Conservation (phyloP, 495 filamentous ascomycete species). For the Viridothelium virens region DNA sequence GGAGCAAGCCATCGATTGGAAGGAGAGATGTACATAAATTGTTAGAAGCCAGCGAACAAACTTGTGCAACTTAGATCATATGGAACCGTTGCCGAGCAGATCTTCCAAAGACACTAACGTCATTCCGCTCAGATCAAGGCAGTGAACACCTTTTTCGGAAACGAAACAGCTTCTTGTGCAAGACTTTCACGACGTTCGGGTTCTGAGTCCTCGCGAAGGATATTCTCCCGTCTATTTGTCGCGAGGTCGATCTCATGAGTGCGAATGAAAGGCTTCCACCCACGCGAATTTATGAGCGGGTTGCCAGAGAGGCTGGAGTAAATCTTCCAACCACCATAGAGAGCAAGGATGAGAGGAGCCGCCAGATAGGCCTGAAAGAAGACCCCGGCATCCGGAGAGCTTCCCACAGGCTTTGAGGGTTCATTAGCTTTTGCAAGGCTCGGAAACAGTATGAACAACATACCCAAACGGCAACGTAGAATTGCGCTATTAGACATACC, state of each 20-base stretch:
- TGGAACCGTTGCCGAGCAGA: too few relatives aligned
- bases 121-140: background rate
- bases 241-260: slow-evolving; percentile 27
- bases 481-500: slow-evolving; percentile 55
- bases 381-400: slow-evolving; percentile 19
- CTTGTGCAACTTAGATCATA: background rate
- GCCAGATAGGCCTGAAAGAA: slow-evolving; percentile 31
- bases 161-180: slow-evolving; percentile 5
- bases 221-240: slow-evolving; percentile 25
- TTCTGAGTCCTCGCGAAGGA: background rate
- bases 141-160: slow-evolving; percentile 1
- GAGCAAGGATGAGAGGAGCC: slow-evolving; percentile 21
- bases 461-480: slow-evolving; percentile 47
- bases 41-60: background rate
- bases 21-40: background rate
- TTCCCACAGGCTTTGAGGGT: slow-evolving; percentile 20
- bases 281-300: slow-evolving; percentile 15
- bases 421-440: background rate
- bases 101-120: background rate
- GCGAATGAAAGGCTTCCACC: slow-evolving; percentile 16
- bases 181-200: slow-evolving; percentile 1
- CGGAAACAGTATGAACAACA: background rate
- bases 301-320: slow-evolving; percentile 17
- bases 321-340: slow-evolving; percentile 27
- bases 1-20: too few relatives aligned